Conservation (phyloP, 2,329 filamentous ascomycete species). For the Neospermospora avenae region DNA sequence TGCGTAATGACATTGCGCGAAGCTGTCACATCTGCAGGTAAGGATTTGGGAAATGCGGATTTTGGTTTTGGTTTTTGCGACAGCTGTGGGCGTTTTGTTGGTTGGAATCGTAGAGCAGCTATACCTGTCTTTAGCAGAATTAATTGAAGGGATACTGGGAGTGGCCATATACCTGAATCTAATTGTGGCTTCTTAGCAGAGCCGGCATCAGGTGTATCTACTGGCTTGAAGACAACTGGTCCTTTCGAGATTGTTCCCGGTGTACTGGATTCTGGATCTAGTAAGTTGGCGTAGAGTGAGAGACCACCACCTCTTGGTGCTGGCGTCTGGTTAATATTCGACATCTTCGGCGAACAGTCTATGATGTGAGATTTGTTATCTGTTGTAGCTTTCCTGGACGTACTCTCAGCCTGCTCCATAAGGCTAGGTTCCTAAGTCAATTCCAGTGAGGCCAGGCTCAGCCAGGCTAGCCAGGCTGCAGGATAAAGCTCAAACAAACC, state of each 20-base stretch:
- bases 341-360: constrained; percentile 23
- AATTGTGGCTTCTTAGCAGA: constrained; percentile 57
- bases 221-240: constrained; percentile 65
- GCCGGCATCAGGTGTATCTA: constrained; percentile 42
- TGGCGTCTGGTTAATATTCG: constrained; percentile 26
- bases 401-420: constrained; percentile 21
- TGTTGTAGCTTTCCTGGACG: neutral
- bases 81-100: constrained; percentile 74
- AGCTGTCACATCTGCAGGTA: constrained; percentile 27
- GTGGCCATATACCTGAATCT: constrained; percentile 54
- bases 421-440: constrained; percentile 12
- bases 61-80: constrained; percentile 61
- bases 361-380: neutral
- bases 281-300: constrained; percentile 81
- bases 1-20: constrained; percentile 31
- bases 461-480: neutral
- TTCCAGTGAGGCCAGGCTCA: no score
- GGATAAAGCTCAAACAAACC: neutral
- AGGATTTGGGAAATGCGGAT: constrained; percentile 51
- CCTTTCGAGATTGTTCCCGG: constrained; percentile 67
- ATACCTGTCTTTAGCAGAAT: constrained; percentile 43
- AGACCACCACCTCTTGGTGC: constrained; percentile 47
- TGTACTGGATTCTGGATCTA: constrained; percentile 57
- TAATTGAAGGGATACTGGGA: constrained; percentile 32
- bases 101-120: constrained; percentile 79